These are phyloP conservation scores for Quercus mongolica DNA, from an alignment of 306 rosid species.

Conservation along the genomic window DNA sequence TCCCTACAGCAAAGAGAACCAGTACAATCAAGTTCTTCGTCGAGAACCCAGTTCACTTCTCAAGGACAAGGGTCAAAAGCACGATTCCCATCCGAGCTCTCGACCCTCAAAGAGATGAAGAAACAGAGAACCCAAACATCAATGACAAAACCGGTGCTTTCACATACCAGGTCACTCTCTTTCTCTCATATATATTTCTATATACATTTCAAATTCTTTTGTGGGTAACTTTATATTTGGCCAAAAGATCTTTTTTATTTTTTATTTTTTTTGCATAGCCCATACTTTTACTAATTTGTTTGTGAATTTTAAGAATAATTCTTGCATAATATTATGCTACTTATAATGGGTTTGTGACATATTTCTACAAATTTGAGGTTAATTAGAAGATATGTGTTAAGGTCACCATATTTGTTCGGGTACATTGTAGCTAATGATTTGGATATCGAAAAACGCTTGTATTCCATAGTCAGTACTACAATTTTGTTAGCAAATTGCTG, in stretches of 20 bases:
- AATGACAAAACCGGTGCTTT: not conserved
- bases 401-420: not conserved
- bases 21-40: conserved; percentile 11
- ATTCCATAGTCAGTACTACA: too few relatives aligned
- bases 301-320: not conserved
- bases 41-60: conserved; percentile 13
- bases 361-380: too few relatives aligned
- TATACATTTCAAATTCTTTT: not conserved
- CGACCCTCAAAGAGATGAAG: conserved; percentile 33
- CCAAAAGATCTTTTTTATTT: not conserved
- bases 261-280: not conserved
- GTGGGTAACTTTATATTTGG: not conserved
- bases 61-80: conserved; percentile 4
- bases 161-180: conserved; percentile 32
- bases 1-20: not conserved
- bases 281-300: not conserved
- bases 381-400: too few relatives aligned
- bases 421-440: not conserved
- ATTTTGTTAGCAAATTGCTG: too few relatives aligned
- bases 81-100: conserved; percentile 36
- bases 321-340: not conserved
- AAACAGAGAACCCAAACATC: conserved; percentile 15
- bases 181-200: not conserved
- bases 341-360: not conserved
- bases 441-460: too few relatives aligned